A percentile compares a stretch with the other conserved stretches of the same genome.
These are phyloP conservation scores for Abelmoschus esculentus DNA, from an alignment of 345 rosid species.

Conservation along the genomic window DNA sequence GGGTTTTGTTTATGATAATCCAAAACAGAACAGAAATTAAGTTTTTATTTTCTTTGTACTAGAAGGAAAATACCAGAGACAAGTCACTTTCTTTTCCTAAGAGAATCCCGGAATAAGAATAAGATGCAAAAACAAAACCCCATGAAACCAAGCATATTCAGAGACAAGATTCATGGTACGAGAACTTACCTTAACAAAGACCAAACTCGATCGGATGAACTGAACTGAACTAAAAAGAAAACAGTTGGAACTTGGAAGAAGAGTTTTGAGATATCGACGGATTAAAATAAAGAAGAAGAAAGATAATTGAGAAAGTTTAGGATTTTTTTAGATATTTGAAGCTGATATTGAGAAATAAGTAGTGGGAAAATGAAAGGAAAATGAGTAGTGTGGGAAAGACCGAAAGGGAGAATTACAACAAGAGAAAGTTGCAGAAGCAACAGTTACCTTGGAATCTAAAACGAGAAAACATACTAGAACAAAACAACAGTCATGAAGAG, in stretches of 20 bases:
- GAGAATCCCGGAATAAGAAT: not conserved
- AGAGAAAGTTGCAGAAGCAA: constrained; percentile 9
- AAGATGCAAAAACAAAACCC: not conserved
- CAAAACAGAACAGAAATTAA: not conserved
- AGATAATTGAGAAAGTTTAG: not conserved
- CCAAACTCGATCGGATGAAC: not conserved
- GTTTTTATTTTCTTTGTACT: no score
- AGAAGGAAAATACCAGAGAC: not conserved
- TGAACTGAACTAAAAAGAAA: not conserved
- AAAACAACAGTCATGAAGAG: not conserved
- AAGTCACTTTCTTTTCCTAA: not conserved
- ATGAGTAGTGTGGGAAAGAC: not conserved
- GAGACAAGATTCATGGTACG: not conserved
- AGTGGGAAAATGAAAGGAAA: not conserved
- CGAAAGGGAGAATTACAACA: not conserved
- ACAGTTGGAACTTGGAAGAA: not conserved
- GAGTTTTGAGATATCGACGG: not conserved
- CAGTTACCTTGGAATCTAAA: not conserved
- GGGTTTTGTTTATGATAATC: not conserved
- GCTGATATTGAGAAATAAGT: not conserved
- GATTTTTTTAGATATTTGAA: not conserved
- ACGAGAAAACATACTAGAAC: not conserved
- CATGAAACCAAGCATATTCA: not conserved
- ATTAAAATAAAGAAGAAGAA: not conserved
- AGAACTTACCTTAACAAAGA: not conserved